Evolutionary conservation across 208 protist genomes (phyloP), one percentile per base, ranked within the genome.

Genomic region (Leishmania lainsoni): DNA sequence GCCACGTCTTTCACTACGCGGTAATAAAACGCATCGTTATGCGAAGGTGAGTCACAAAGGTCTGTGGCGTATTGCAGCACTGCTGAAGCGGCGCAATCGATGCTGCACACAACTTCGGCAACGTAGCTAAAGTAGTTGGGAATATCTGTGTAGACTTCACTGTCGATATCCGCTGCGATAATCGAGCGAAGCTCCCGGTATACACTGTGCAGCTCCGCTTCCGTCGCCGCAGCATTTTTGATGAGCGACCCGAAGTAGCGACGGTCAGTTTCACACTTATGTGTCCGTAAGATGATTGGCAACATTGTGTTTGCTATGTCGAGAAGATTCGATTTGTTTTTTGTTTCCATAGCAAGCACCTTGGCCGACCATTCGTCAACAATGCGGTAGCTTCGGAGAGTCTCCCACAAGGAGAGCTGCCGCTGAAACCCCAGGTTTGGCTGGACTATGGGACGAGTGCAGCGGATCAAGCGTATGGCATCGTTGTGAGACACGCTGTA

Each of bases 71-170:
- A 84, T 39, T 56, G 51, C 73, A 84, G 51, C 16, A 84, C 59
- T 42, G 22, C 65, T 52, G 48, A 85, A 81, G 82, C 80, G 9
- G 80, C 86, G 75, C n/a, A 51, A 61, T 90, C 78, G 26, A 95
- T 74, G 61, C 91, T 92, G 29, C 77, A 58, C 29, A 94, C 83
- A 48, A 95, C 83, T 72, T 97, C 94, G 10, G 87, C 91, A 54
- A 95, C 83, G 80, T 97, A 90, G 56, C 81, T 79, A 78, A 97
- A 97, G 77, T 95, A 95, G 45, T 88, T 89, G 39, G 94, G 94
- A n/a, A 89, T 88, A 79, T 97, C 94, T 26, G 87, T 87, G 81
- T 93, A 95, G 42, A 90, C 74, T 75, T 97, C 94, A 54, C 87
- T 84, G 61, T 87, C 77, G 39, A 95, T 87, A 52, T 83, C 85